These are phyloP conservation scores for Aleurites moluccanus DNA, from an alignment of 441 rosid genomes.

Conservation along the genomic window DNA sequence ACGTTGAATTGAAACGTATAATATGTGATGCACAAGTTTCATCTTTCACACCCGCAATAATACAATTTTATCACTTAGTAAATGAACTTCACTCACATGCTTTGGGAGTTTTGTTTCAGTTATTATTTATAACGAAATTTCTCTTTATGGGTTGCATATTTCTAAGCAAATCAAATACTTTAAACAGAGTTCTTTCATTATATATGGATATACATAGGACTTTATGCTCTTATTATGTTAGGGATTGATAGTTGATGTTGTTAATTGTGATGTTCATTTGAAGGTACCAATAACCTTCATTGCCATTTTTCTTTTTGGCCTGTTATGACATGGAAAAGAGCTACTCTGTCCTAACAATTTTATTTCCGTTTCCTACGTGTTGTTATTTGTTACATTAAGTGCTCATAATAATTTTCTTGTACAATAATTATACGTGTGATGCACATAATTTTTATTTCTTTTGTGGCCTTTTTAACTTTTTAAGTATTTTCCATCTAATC, in stretches of 20 bases:
- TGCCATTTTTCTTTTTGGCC: not conserved
- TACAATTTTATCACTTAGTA: conserved; percentile 1
- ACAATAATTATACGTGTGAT: not conserved
- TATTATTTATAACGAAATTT: not conserved
- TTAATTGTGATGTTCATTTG: not conserved
- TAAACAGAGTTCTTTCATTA: not conserved
- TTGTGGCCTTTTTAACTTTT: not conserved
- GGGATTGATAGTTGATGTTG: not conserved
- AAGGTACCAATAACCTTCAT: not conserved
- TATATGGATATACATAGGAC: not conserved
- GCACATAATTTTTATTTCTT: not conserved
- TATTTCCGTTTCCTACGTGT: not conserved
- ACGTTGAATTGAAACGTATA: not conserved
- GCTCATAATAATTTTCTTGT: not conserved
- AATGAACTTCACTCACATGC: not conserved
- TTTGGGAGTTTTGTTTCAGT: not conserved
- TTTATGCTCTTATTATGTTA: not conserved
- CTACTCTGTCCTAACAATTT: not conserved
- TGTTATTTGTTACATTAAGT: not conserved
- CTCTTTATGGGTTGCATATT: not conserved
- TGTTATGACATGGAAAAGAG: not conserved
- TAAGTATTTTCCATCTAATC: conserved; percentile 9
- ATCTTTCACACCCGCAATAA: not conserved
- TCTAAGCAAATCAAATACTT: not conserved
- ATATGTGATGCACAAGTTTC: not conserved